These are phyloP conservation scores for Chaetomium fimeti DNA, from an alignment of 495 filamentous ascomycete genomes.

Conservation along the genomic window DNA sequence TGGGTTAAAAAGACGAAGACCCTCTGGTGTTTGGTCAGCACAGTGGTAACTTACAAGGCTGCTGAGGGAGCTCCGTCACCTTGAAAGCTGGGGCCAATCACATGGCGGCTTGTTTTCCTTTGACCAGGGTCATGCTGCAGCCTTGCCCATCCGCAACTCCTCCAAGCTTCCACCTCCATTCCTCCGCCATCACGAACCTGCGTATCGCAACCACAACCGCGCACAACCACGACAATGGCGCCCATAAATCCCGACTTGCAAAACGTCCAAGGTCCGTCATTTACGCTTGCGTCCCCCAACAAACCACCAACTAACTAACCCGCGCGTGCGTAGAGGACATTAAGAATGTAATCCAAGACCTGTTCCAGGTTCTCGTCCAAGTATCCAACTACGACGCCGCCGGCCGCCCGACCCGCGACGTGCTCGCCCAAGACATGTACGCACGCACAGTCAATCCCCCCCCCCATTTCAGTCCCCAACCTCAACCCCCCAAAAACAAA, in stretches of 20 bases:
- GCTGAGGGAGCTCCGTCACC: not conserved
- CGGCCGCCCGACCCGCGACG: constrained; percentile 53
- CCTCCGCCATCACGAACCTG: not conserved
- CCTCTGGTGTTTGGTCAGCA: too few species aligned
- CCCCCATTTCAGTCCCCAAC: not conserved
- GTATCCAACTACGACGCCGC: constrained; percentile 68
- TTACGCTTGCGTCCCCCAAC: not conserved
- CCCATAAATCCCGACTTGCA: constrained; percentile 48
- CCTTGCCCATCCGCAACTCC: not conserved
- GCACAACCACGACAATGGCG: constrained; percentile 41
- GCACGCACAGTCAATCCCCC: not conserved
- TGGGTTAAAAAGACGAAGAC: too few species aligned
- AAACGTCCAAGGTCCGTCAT: constrained; percentile 45
- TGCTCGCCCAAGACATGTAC: constrained; percentile 45
- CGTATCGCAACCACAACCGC: not conserved
- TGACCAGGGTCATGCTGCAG: not conserved
- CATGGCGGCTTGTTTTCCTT: not conserved
- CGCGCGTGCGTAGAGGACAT: constrained; percentile 50
- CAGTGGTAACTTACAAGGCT: constrained; percentile 3
- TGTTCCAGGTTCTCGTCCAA: constrained; percentile 77
- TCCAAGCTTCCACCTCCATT: not conserved
- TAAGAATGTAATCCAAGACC: constrained; percentile 77
- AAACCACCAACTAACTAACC: constrained; percentile 17
- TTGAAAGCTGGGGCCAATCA: not conserved
- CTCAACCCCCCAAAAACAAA: not conserved